phyloP scores from a whole-genome alignment of 495 filamentous ascomycete genomes.

The Aspergillus taichungensis region DNA sequence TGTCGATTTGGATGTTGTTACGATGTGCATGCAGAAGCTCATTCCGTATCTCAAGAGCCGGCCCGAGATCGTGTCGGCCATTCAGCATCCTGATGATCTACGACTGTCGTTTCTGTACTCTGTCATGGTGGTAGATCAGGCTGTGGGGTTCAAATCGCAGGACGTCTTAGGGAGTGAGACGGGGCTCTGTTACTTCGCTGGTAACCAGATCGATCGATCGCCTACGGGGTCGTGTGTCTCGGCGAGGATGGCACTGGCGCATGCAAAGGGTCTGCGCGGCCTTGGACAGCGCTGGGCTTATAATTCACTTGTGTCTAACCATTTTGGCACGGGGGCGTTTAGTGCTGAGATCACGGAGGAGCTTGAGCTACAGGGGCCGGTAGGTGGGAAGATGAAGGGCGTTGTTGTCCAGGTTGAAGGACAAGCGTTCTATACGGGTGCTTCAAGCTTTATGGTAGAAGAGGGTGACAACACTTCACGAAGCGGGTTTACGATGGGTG shows the following conservation, averaged over 20 bases:
- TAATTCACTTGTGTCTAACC: slow-evolving; percentile 20
- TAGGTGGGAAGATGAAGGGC: neutral
- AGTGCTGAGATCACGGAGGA: slow-evolving; percentile 7
- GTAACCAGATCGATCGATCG: slow-evolving; percentile 19
- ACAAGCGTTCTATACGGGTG: slow-evolving; percentile 10
- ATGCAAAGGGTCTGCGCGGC: slow-evolving; percentile 9
- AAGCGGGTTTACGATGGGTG: slow-evolving; percentile 7
- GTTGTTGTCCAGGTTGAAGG: slow-evolving; percentile 11
- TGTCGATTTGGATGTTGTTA: slow-evolving; percentile 9
- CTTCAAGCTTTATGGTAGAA: slow-evolving; percentile 8
- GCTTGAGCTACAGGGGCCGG: neutral
- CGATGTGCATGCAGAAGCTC: slow-evolving; percentile 7
- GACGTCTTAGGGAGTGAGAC: slow-evolving; percentile 11
- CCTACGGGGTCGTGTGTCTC: slow-evolving; percentile 19
- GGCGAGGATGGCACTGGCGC: slow-evolving; percentile 12
- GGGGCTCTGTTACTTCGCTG: slow-evolving; percentile 17
- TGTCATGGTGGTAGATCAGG: slow-evolving; percentile 17
- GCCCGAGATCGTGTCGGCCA: slow-evolving; percentile 6
- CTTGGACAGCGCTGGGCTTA: slow-evolving; percentile 16
- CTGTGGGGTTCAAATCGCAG: slow-evolving; percentile 3
- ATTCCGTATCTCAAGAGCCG: slow-evolving; percentile 9
- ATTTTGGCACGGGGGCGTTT: slow-evolving; percentile 11
- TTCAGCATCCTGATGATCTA: slow-evolving; percentile 12
- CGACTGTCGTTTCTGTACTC: slow-evolving; percentile 16
- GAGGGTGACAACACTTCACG: slow-evolving; percentile 5